These are phyloP conservation scores for Trichoderma koningiopsis DNA, from an alignment of 2,329 filamentous ascomycete genomes.

Conservation along the genomic window DNA sequence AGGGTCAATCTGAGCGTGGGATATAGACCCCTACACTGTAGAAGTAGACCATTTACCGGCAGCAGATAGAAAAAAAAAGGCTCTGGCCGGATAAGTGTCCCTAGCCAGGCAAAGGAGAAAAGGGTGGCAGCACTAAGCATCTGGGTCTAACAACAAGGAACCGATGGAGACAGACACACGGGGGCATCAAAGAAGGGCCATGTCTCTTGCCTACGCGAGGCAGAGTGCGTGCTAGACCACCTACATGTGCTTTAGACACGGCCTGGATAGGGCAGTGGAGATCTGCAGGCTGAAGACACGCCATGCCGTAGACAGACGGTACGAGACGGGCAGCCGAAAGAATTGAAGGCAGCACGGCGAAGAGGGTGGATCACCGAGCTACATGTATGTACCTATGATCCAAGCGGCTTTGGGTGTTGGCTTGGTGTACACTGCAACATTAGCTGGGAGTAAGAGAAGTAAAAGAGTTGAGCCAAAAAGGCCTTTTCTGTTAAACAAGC, in stretches of 20 bases:
- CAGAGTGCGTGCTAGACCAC: slow-evolving; percentile 16
- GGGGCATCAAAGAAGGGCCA: slow-evolving; percentile 15
- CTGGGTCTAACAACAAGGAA: slow-evolving; percentile 30
- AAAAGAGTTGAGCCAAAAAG: not conserved
- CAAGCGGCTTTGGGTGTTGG: slow-evolving; percentile 15
- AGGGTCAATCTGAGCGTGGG: slow-evolving; percentile 20
- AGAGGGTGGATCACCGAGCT: not conserved
- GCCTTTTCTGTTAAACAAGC: slow-evolving; percentile 32
- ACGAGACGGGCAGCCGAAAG: not conserved
- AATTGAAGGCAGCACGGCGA: not conserved
- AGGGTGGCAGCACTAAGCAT: slow-evolving; percentile 38
- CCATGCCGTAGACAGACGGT: slow-evolving; percentile 27
- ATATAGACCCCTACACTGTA: not conserved
- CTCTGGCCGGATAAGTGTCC: slow-evolving; percentile 35
- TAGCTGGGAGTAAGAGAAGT: slow-evolving; percentile 5
- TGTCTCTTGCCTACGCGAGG: slow-evolving; percentile 19
- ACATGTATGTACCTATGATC: not conserved
- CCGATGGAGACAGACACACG: slow-evolving; percentile 24
- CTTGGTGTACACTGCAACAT: not conserved
- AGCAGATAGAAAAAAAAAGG: slow-evolving; percentile 28
- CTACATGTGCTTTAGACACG: not conserved
- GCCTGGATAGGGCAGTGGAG: slow-evolving; percentile 17
- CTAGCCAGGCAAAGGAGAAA: slow-evolving; percentile 11
- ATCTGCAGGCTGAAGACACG: slow-evolving; percentile 29
- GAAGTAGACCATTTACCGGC: not conserved